Evolutionary conservation across 2,329 filamentous ascomycete species (phyloP).

Genomic region (Monilinia vaccinii-corymbosi): DNA sequence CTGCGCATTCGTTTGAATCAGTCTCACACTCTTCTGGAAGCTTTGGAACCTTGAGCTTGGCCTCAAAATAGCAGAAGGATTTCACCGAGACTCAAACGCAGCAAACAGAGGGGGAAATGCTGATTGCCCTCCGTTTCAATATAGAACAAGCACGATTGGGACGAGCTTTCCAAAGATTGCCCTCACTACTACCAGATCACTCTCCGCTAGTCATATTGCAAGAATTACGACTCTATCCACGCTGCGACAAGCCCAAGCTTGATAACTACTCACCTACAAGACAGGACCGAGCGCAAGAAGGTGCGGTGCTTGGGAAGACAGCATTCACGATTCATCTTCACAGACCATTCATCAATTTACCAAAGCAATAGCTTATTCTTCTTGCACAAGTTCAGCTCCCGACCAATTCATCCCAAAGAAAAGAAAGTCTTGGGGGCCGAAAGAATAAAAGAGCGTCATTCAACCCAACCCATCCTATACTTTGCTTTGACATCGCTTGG

Average conservation of each 20-base stretch:
- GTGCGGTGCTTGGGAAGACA: neutral
- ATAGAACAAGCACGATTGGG: neutral
- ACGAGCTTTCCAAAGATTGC: neutral
- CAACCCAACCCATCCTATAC: neutral
- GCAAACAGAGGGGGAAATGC: neutral
- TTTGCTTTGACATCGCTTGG: conserved; percentile 9
- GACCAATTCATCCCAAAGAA: neutral
- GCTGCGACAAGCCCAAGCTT: conserved; percentile 23
- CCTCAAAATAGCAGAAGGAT: neutral
- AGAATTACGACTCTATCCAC: conserved; percentile 10
- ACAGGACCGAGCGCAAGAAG: conserved; percentile 24
- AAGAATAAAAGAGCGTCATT: conserved; percentile 1
- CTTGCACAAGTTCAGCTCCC: neutral
- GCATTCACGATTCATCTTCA: neutral
- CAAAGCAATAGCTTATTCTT: neutral
- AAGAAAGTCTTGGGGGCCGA: neutral
- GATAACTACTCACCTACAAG: conserved; percentile 10
- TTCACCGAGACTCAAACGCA: neutral
- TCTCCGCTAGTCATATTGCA: neutral
- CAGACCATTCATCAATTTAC: neutral
- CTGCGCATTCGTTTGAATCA: neutral
- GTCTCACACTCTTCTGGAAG: conserved; percentile 13
- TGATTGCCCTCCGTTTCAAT: neutral
- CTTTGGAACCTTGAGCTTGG: neutral
- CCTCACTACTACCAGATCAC: neutral